Evolutionary conservation across 495 filamentous ascomycete species (phyloP), one percentile per base, ranked within the genome.

Genomic region (Terfezia boudieri): DNA sequence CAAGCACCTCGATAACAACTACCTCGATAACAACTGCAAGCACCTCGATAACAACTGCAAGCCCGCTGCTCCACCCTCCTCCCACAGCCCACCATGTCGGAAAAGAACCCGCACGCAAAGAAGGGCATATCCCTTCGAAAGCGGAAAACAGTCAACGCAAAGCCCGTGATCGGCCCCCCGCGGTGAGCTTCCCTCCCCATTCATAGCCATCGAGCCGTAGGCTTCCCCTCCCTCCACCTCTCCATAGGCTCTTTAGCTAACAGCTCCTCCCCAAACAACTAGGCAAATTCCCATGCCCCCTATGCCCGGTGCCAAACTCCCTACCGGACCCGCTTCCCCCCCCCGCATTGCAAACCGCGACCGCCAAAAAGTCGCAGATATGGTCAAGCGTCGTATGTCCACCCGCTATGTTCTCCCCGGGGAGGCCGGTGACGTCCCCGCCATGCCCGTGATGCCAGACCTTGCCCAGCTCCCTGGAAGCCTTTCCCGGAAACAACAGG

Each of bases 361-460:
- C 41, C 64, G 61, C 49, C 59, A 65, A 50, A 65, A 62, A 54
- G 63, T 65, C 38, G 63, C 86, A 20, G 92, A 99, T 2, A 71
- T 96, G 51, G 92, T 99, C 51, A 96, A 96, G 69, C 73, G 84
- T 55, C 73, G 90, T 54, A 96, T 95, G 67, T 96, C 90, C 16
- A 86, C 86, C 35, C 77, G 88, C 52, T 94, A 94, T 66, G 84
- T 84, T 12, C 36, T 60, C 37, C 49, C 62, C 14, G 43, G 50
- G 12, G 63, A 65, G 11, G 54, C 53, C 2, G 61, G 51, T 22
- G 55, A 59, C 37, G 50, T 48, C 9, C 62, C 61, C 6, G 49
- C 55, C 1, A 64, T 65, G 56, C 63, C 63, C 7, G 50, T 51
- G n/a, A 59, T 64, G 17, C 62, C 62, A 7, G 49, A 51, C 26